Percentiles rank a stretch among this genome's conserved stretches.
These are phyloP conservation scores for Stagonosporopsis chrysanthemi DNA, from an alignment of 2,329 filamentous ascomycete species.

Conservation along the genomic window DNA sequence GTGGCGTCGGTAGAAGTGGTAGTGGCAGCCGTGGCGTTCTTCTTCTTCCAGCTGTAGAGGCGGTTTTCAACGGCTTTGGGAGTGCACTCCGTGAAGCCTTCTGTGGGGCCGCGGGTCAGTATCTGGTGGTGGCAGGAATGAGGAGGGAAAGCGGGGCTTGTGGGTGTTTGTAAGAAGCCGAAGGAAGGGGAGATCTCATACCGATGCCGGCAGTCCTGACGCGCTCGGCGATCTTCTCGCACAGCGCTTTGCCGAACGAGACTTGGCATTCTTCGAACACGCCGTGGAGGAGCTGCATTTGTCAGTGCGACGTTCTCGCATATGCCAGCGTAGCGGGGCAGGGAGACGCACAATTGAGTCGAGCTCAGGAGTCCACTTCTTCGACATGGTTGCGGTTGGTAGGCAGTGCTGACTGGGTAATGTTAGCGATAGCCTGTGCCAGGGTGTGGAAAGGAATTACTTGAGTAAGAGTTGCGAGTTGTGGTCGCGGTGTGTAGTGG, in stretches of 20 bases:
- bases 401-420: neutral
- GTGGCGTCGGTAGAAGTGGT: neutral
- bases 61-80: slow-evolving; percentile 39
- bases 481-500: neutral
- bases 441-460: no score
- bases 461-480: neutral
- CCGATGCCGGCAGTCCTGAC: slow-evolving; percentile 16
- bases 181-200: neutral
- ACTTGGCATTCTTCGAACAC: slow-evolving; percentile 20
- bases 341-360: slow-evolving; percentile 11
- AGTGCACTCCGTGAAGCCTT: slow-evolving; percentile 29
- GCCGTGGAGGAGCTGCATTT: slow-evolving; percentile 4
- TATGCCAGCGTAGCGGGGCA: neutral
- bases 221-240: slow-evolving; percentile 22
- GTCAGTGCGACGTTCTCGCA: neutral
- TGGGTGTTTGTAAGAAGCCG: no score
- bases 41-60: slow-evolving; percentile 33
- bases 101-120: neutral
- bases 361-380: slow-evolving; percentile 17
- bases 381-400: slow-evolving; percentile 1
- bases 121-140: no score
- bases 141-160: no score
- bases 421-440: no score
- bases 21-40: slow-evolving; percentile 8
- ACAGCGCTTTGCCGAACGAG: slow-evolving; percentile 22